These are phyloP conservation scores for Inga leiocalycina DNA, from an alignment of 306 rosid genomes.

Conservation along the genomic window DNA sequence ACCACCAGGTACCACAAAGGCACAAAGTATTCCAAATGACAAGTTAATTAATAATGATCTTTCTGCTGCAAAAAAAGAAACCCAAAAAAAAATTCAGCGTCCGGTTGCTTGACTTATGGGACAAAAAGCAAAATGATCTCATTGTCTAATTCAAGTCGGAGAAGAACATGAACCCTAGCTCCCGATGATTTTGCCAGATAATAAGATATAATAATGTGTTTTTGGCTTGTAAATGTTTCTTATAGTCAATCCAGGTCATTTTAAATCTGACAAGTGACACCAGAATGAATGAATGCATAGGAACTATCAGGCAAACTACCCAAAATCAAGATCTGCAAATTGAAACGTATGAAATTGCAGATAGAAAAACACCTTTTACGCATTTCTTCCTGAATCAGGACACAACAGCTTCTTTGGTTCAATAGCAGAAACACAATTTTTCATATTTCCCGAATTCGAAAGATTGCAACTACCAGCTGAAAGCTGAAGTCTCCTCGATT, in stretches of 20 bases:
- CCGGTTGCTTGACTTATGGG: not conserved
- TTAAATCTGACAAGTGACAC: conserved; percentile 12
- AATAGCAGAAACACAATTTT: not conserved
- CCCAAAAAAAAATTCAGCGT: not conserved
- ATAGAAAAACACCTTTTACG: not conserved
- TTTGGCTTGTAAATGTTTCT: not conserved
- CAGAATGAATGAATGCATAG: not conserved
- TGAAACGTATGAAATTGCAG: not conserved
- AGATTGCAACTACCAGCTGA: not conserved
- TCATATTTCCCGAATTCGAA: not conserved
- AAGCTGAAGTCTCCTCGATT: not conserved
- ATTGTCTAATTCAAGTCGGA: not conserved
- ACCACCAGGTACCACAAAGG: conserved; percentile 18
- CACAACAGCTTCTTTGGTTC: not conserved
- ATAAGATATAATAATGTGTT: not conserved
- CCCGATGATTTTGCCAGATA: not conserved
- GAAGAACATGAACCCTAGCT: not conserved
- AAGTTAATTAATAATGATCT: conserved; percentile 5
- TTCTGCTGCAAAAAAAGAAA: conserved; percentile 2
- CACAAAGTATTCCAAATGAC: not conserved
- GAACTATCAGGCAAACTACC: conserved; percentile 14
- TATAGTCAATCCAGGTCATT: not conserved
- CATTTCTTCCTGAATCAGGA: not conserved
- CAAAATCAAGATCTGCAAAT: conserved; percentile 1
- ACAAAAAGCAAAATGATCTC: too few species aligned